These are phyloP conservation scores for Arachis stenosperma DNA, from an alignment of 306 rosid species.

Conservation along the genomic window DNA sequence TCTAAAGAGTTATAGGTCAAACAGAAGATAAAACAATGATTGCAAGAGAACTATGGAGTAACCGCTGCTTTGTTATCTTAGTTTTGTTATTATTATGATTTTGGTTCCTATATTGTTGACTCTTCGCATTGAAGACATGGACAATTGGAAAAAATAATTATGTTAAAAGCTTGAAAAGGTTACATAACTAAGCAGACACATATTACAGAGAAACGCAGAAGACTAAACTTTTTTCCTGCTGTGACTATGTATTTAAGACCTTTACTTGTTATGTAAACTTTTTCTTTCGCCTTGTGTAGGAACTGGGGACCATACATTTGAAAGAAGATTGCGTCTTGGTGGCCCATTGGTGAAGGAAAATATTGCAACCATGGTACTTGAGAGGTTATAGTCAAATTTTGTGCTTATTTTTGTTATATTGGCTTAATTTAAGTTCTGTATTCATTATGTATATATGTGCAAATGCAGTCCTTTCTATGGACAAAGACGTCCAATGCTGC, in stretches of 20 bases:
- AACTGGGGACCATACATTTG: constrained; percentile 95
- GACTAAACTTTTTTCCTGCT: constrained; percentile 14
- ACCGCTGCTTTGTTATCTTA: constrained; percentile 20
- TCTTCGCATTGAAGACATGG: constrained; percentile 23
- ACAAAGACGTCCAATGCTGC: constrained; percentile 89
- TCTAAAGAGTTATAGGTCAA: constrained; percentile 16
- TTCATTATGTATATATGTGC: constrained; percentile 31
- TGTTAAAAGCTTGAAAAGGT: constrained; percentile 18
- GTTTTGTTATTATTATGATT: neutral
- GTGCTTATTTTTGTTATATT: constrained; percentile 19
- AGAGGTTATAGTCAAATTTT: constrained; percentile 65
- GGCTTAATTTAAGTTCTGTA: constrained; percentile 9
- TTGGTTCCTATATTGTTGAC: constrained; percentile 10
- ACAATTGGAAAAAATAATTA: neutral
- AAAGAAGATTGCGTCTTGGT: constrained; percentile 89
- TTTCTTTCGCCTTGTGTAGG: constrained; percentile 47
- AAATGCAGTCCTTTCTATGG: constrained; percentile 95
- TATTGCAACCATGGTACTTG: constrained; percentile 98
- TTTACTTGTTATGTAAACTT: constrained; percentile 25
- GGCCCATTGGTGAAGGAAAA: constrained; percentile 87
- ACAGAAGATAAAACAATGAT: constrained; percentile 1
- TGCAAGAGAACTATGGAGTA: constrained; percentile 24
- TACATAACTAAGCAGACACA: constrained; percentile 9
- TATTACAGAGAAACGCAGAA: constrained; percentile 1
- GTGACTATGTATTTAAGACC: constrained; percentile 32